Conservation (phyloP, 352 stramenopile genomes). For the Globisporangium echinulatum region DNA sequence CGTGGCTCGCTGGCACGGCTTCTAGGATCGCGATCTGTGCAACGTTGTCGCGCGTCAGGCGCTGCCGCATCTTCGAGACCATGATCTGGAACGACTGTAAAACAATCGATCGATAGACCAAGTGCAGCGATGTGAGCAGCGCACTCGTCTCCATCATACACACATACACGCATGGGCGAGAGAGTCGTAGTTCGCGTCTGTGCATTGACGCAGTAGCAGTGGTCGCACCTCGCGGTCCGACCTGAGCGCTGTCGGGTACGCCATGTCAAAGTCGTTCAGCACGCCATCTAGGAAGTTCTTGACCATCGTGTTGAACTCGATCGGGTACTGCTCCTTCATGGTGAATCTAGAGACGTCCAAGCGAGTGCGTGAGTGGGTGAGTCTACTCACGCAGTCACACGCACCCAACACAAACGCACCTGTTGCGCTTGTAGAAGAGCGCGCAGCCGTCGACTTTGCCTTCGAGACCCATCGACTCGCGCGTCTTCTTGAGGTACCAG, state of each 20-base stretch:
- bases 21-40: conserved; percentile 96
- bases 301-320: conserved; percentile 97
- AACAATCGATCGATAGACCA: neutral
- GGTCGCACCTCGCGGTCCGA: conserved; percentile 42
- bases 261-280: conserved; percentile 73
- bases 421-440: conserved; percentile 95
- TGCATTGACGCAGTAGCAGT: too few relatives aligned
- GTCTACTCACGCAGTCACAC: too few relatives aligned
- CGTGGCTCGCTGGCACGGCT: conserved; percentile 80
- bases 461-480: conserved; percentile 95
- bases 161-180: too few relatives aligned
- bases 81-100: conserved; percentile 35
- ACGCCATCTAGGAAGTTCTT: conserved; percentile 64
- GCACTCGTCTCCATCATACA: too few relatives aligned
- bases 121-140: too few relatives aligned
- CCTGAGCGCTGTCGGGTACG: conserved; percentile 62
- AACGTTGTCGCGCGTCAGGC: conserved; percentile 97
- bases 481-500: conserved; percentile 98
- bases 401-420: conserved; percentile 30
- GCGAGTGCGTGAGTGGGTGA: neutral
- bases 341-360: conserved; percentile 41
- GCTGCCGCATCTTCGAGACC: conserved; percentile 58
- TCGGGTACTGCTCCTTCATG: conserved; percentile 88
- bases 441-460: conserved; percentile 98
- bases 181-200: too few relatives aligned